Percentiles rank a stretch among this genome's conserved stretches.
Conservation (phyloP, 257 asterid species). For the Jaltomata sinuosa region DNA sequence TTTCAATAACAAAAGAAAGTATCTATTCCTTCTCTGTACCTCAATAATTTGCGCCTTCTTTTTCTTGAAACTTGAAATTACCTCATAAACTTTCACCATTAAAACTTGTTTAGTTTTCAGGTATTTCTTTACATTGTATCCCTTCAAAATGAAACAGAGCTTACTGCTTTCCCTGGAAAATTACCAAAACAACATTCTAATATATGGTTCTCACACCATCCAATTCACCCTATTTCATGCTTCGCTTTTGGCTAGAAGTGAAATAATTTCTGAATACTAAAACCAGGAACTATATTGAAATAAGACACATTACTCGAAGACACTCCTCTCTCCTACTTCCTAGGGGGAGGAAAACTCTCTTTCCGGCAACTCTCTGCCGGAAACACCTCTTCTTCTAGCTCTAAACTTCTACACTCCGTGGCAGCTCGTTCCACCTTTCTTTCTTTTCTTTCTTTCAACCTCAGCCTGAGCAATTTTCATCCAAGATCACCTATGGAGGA, state of each 20-base stretch:
- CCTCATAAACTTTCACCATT: not conserved
- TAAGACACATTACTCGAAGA: too few species aligned
- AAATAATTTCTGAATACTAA: not conserved
- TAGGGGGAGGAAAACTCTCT: too few species aligned
- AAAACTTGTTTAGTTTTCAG: not conserved
- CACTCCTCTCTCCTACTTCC: too few species aligned
- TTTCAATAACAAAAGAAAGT: not conserved
- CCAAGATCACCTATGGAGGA: too few species aligned
- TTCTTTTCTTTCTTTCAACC: too few species aligned
- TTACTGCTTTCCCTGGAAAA: not conserved
- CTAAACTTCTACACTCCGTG: too few species aligned
- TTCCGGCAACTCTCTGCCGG: too few species aligned
- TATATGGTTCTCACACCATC: not conserved
- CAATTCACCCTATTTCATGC: not conserved
- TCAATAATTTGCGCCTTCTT: not conserved
- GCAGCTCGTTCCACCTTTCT: too few species aligned
- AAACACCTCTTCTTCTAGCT: too few species aligned
- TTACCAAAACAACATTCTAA: not conserved
- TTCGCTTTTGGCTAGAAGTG: not conserved
- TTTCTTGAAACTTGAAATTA: not conserved
- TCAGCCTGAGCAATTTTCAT: too few species aligned
- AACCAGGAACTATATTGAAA: not conserved
- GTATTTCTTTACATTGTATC: not conserved
- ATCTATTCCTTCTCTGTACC: not conserved
- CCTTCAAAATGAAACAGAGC: not conserved